phyloP scores from a whole-genome alignment of 1,284 basidiomycete genomes.

The Cystobasidiaceae sp. region DNA sequence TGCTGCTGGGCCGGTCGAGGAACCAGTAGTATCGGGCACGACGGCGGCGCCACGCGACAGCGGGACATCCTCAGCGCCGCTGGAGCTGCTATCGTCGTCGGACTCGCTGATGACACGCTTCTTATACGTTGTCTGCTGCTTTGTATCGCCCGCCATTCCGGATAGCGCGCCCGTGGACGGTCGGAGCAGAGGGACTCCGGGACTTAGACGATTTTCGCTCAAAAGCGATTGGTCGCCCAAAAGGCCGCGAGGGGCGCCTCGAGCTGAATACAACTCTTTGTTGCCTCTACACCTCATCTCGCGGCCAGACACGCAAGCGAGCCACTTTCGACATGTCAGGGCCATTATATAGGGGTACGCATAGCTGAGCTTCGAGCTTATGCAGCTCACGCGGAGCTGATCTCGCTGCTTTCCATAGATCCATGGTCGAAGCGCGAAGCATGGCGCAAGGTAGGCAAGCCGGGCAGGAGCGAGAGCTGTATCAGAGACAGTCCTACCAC shows the following conservation, averaged over 20 bases:
- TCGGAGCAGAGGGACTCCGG: constrained; percentile 16
- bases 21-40: neutral
- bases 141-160: neutral
- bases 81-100: constrained; percentile 33
- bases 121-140: constrained; percentile 30
- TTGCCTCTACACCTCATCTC: no score
- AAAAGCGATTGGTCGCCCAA: neutral
- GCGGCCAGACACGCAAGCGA: no score
- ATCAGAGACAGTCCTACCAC: no score
- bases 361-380: neutral
- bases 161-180: neutral
- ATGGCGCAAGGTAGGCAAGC: constrained; percentile 62
- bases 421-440: constrained; percentile 92
- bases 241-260: neutral
- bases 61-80: constrained; percentile 31
- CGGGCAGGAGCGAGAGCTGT: no score
- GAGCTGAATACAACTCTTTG: no score
- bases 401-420: constrained; percentile 51
- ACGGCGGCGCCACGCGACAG: constrained; percentile 30
- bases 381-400: neutral
- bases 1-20: neutral
- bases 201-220: constrained; percentile 26
- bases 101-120: constrained; percentile 35
- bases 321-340: no score
- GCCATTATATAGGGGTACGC: no score